Percentiles rank a stretch among this genome's conserved stretches.
Conservation (phyloP, 2,329 filamentous ascomycete genomes). For the Aureobasidium uvarum region DNA sequence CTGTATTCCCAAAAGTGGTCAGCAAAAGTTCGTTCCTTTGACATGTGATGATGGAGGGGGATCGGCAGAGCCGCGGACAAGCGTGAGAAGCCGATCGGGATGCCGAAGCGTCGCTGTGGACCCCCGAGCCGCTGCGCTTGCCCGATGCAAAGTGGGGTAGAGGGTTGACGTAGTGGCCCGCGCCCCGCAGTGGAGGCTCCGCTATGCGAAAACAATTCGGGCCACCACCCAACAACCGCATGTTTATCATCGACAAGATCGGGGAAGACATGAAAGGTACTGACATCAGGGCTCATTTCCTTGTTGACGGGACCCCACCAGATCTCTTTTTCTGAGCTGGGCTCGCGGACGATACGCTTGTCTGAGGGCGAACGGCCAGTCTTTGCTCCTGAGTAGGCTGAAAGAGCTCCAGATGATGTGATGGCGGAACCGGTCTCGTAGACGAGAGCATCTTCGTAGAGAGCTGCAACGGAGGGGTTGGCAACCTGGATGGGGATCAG, state of each 20-base stretch:
- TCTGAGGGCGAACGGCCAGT: slow-evolving; percentile 94
- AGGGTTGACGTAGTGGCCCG: slow-evolving; percentile 21
- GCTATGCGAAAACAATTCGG: slow-evolving; percentile 26
- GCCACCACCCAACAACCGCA: slow-evolving; percentile 14
- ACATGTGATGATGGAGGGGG: slow-evolving; percentile 16
- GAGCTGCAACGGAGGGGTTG: slow-evolving; percentile 90
- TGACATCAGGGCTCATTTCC: slow-evolving; percentile 95
- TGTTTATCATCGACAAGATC: slow-evolving; percentile 15
- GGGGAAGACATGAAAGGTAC: slow-evolving; percentile 39
- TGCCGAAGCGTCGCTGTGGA: slow-evolving; percentile 1
- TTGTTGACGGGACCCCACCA: slow-evolving; percentile 99
- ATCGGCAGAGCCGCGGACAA: slow-evolving; percentile 17
- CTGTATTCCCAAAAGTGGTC: slow-evolving; percentile 48
- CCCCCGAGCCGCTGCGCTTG: slow-evolving; percentile 30
- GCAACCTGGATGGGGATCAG: slow-evolving; percentile 56
- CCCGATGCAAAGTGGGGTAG: slow-evolving; percentile 34
- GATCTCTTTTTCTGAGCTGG: slow-evolving; percentile 81
- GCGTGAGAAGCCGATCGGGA: slow-evolving; percentile 15
- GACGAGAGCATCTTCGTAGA: slow-evolving; percentile 98
- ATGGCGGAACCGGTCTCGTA: slow-evolving; percentile 98
- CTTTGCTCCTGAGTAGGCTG: slow-evolving; percentile 97
- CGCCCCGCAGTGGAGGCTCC: slow-evolving; percentile 19
- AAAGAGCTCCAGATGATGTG: slow-evolving; percentile 90
- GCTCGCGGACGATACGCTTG: slow-evolving; percentile 95
- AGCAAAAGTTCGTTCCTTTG: slow-evolving; percentile 31